phyloP scores from a whole-genome alignment of 1,139 yeast genomes.

The Wickerhamiella pararugosa region DNA sequence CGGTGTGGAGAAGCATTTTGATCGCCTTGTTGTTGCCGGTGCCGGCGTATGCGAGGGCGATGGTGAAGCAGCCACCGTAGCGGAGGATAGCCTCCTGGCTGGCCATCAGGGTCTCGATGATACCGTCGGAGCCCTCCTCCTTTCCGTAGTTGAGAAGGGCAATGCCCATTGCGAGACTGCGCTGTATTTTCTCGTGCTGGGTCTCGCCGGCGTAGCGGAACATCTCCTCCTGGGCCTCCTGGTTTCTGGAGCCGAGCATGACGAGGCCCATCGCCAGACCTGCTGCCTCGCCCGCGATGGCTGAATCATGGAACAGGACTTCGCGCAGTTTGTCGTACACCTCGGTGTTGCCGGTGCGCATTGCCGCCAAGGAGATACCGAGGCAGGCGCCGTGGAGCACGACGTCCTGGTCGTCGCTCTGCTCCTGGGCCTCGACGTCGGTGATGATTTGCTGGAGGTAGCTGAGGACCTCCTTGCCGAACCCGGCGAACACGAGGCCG shows the following conservation, averaged over 20 bases:
- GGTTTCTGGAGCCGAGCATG: constrained; percentile 86
- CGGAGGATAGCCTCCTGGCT: constrained; percentile 79
- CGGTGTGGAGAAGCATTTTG: constrained; percentile 72
- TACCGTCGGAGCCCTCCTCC: constrained; percentile 66
- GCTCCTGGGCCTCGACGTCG: constrained; percentile 35
- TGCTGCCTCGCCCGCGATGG: constrained; percentile 93
- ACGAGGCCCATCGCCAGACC: constrained; percentile 94
- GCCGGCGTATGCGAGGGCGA: constrained; percentile 94
- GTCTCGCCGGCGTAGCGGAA: constrained; percentile 87
- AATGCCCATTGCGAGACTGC: constrained; percentile 81
- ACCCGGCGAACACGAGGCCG: constrained; percentile 92
- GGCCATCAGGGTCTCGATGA: constrained; percentile 48
- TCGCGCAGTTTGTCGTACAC: constrained; percentile 75
- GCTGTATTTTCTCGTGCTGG: constrained; percentile 85
- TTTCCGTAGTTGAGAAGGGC: constrained; percentile 77
- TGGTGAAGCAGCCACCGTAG: constrained; percentile 90
- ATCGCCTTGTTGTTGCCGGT: constrained; percentile 85
- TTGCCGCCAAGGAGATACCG: constrained; percentile 93
- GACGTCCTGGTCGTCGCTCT: constrained; percentile 56
- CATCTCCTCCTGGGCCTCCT: constrained; percentile 65
- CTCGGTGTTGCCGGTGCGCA: constrained; percentile 69
- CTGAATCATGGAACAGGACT: constrained; percentile 79
- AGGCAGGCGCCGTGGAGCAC: constrained; percentile 91
- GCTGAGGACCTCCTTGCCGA: constrained; percentile 76
- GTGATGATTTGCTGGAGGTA: constrained; percentile 62